Evolutionary conservation across 768 basidiomycete species (phyloP).

Genomic region (Suillus luteus): DNA sequence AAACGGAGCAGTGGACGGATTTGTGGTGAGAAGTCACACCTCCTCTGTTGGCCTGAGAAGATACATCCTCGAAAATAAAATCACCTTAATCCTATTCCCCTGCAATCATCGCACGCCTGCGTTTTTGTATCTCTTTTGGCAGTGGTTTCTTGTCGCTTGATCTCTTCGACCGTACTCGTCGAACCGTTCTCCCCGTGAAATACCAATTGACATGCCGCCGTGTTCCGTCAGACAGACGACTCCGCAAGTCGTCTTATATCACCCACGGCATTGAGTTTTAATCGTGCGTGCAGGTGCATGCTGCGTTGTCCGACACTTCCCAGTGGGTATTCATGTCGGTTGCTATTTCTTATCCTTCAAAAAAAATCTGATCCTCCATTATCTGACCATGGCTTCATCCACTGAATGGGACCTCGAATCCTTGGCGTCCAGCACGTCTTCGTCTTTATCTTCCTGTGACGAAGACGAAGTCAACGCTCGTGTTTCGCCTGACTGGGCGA

Average conservation of each 20-base stretch:
- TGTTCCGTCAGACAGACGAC: neutral
- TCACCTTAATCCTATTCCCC: neutral
- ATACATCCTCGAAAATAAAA: slow-evolving; percentile 11
- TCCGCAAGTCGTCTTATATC: neutral
- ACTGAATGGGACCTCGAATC: slow-evolving; percentile 38
- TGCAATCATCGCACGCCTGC: slow-evolving; percentile 5
- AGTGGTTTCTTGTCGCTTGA: slow-evolving; percentile 6
- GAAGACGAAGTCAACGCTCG: slow-evolving; percentile 56
- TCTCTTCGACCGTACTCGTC: neutral
- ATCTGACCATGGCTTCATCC: slow-evolving; percentile 71
- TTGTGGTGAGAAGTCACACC: slow-evolving; percentile 13
- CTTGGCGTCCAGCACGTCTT: slow-evolving; percentile 42
- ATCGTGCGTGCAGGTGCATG: neutral
- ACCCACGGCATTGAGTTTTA: slow-evolving; percentile 3
- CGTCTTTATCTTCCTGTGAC: slow-evolving; percentile 56
- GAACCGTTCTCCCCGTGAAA: neutral
- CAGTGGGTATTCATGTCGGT: slow-evolving; percentile 19
- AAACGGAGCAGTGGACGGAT: slow-evolving; percentile 6
- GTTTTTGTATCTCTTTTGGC: slow-evolving; percentile 3
- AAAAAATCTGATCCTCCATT: slow-evolving; percentile 41
- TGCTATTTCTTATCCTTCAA: slow-evolving; percentile 9
- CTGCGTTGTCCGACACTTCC: neutral
- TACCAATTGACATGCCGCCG: neutral
- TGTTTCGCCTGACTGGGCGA: slow-evolving; percentile 61
- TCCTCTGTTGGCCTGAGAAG: slow-evolving; percentile 12